Evolutionary conservation across 345 rosid species (phyloP).

Genomic region (Salix caprea): DNA sequence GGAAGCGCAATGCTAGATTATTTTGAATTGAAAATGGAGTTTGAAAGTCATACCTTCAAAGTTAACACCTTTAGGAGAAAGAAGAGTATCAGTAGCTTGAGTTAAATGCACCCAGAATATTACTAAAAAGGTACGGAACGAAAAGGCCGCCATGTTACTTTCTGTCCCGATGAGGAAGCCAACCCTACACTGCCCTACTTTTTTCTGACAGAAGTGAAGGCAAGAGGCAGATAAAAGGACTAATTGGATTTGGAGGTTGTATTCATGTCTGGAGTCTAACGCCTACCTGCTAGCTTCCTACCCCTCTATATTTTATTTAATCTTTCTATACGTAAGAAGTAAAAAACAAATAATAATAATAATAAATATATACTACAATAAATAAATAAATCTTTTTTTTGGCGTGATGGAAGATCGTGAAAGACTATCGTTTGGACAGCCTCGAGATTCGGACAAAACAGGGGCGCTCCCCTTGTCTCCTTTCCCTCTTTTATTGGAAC

Average conservation of each 20-base stretch:
- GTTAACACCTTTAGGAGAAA: conserved; percentile 94
- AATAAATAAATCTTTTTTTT: background rate
- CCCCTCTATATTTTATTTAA: background rate
- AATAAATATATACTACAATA: background rate
- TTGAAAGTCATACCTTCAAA: conserved; percentile 57
- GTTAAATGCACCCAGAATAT: conserved; percentile 27
- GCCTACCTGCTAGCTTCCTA: background rate
- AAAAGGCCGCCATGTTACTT: conserved; percentile 18
- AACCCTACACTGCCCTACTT: background rate
- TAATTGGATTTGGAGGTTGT: background rate
- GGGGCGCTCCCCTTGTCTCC: conserved; percentile 53
- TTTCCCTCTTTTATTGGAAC: background rate
- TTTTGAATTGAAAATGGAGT: background rate
- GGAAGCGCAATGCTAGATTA: background rate
- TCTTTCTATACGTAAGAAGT: background rate
- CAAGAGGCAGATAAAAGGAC: background rate
- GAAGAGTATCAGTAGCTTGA: conserved; percentile 55
- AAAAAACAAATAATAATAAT: too few species aligned
- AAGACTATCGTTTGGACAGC: conserved; percentile 20
- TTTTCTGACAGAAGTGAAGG: conserved; percentile 12
- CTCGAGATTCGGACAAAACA: conserved; percentile 53
- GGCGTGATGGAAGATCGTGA: background rate
- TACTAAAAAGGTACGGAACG: conserved; percentile 24
- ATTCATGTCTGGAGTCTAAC: conserved; percentile 1
- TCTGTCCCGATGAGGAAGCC: conserved; percentile 25